Base-by-base conservation (phyloP, 2,329 filamentous ascomycete species). In the Bisporella sp. region DNA sequence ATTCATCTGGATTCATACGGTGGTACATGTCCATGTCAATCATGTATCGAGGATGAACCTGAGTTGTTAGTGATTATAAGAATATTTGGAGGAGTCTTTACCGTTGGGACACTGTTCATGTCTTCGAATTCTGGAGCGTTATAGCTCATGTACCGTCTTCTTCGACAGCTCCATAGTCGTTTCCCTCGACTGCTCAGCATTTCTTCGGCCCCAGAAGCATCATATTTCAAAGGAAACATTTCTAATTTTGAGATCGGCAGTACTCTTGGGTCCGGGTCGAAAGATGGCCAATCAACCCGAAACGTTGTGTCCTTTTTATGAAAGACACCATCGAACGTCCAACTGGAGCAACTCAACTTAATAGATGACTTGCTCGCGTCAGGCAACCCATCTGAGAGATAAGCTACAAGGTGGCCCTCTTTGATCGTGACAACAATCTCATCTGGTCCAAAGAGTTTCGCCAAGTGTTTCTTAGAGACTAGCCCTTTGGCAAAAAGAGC, bases 41-140 rank as follows among this genome's bases (percentile, higher is more conserved):
- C 46, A 48, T 48, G 30, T 31, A 48, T 28, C 46, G 13, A 21
- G 33, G 45, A 21, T 21, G 8, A 31, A 47, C 30, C 45, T 47
- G 30, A n/a, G 8, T 21, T 28, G 29, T 37, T 47, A 37, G 30
- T 21, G 12, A 28, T 11, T 28, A 4, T n/a, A n/a, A 9, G 41
- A 42, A 8, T 7, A 6, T n/a, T n/a, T 42, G 13, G 13, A 45
- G 12, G 12, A 28, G 9, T 45, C 42, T 29, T 31, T 29, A 32
- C 6, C 32, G 13, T 32, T 41, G 13, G 7, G 6, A 31, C 43
- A 9, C 29, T 45, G 9, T n/a, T 45, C 29, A 45, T 21, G 9
- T 45, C 8, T 41, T 48, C 37, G 31, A 21, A 13, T 30, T 42
- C 37, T 39, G 33, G 31, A n/a, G n/a, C n/a, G 28, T 12, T 41